Evolutionary conservation across 225 moss, liverwort and hornwort species (phyloP), one percentile per base, ranked within the genome.

Genomic region (Climacium dendroides): DNA sequence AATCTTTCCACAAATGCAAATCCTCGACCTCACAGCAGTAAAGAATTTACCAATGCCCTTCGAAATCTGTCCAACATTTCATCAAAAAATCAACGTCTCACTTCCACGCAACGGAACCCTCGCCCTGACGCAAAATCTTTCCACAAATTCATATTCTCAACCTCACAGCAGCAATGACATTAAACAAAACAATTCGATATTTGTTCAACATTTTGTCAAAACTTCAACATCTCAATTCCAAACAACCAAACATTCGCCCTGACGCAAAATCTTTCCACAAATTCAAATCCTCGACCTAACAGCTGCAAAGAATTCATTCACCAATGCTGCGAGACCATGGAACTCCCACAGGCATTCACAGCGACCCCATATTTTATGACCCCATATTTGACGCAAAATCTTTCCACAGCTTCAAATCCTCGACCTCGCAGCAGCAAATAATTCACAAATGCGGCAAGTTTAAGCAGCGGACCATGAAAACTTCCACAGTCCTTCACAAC

Each of bases 31-130:
- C 43, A 55, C 29, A 41, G 41, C 28, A 17, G 39, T 26, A 19
- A 28, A 4, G 39, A 17, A 12, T 79, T 58, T 6, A 58, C 78
- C 78, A 58, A 37, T 94, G 67, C 95, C 95, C 88, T 97, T 94
- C 58, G 90, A 90, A 37, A 93, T 87, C 97, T 97, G 87, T 91
- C 86, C 78, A 20, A 53, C 26, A 65, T 53, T 59, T 69, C 71
- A 64, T 39, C 45, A 58, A n/a, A 62, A 77, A 26, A 45, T 48
- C 58, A 37, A 58, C 28, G 28, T 57, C 67, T 70, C 80, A 60
- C 28, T 48, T 70, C 58, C 65, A 50, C 41, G 53, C 22, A 37
- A 37, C 23, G 11, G 35, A 52, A 53, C 55, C 15, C 17, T 78
- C 78, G 35, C 23, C 13, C 34, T 34, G 34, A 53, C 70, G 70